These are phyloP conservation scores for Niebla homalea DNA, from an alignment of 495 filamentous ascomycete genomes.

Conservation along the genomic window DNA sequence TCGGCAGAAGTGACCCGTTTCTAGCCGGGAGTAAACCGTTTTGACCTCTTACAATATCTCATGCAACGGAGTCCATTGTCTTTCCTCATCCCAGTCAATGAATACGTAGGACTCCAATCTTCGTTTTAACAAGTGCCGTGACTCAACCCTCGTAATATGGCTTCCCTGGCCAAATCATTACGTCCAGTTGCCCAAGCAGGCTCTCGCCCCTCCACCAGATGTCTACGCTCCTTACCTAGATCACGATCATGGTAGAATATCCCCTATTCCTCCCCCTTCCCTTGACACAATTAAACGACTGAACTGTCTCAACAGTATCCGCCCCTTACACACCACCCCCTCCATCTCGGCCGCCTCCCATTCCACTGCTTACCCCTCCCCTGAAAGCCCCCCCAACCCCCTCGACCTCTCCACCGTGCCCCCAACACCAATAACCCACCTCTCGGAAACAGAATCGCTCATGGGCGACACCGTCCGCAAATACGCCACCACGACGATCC, in stretches of 20 bases:
- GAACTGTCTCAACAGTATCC: not conserved
- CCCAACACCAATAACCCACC: conserved; percentile 84
- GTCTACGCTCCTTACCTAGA: conserved; percentile 16
- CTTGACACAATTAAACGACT: too few species aligned
- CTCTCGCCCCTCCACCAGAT: conserved; percentile 32
- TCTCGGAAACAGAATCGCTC: conserved; percentile 78
- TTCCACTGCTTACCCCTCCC: conserved; percentile 43
- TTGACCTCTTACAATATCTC: not conserved
- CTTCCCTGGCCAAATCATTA: conserved; percentile 53
- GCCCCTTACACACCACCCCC: not conserved
- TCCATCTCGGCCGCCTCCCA: conserved; percentile 48
- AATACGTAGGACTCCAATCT: too few species aligned
- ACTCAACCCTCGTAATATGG: conserved; percentile 35
- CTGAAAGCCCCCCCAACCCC: conserved; percentile 38
- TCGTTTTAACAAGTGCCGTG: too few species aligned
- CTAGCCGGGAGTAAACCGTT: not conserved
- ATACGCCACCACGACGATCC: conserved; percentile 76
- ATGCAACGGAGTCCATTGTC: too few species aligned
- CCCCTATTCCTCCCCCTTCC: conserved; percentile 27
- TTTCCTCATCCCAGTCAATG: too few species aligned
- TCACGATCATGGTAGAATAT: conserved; percentile 28
- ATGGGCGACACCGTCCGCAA: conserved; percentile 86
- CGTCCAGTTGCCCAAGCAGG: conserved; percentile 52
- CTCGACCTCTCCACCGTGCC: conserved; percentile 56
- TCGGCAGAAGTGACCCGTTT: too few species aligned